These are phyloP conservation scores for Golubevia sp. DNA, from an alignment of 1,284 basidiomycete species.

Conservation along the genomic window DNA sequence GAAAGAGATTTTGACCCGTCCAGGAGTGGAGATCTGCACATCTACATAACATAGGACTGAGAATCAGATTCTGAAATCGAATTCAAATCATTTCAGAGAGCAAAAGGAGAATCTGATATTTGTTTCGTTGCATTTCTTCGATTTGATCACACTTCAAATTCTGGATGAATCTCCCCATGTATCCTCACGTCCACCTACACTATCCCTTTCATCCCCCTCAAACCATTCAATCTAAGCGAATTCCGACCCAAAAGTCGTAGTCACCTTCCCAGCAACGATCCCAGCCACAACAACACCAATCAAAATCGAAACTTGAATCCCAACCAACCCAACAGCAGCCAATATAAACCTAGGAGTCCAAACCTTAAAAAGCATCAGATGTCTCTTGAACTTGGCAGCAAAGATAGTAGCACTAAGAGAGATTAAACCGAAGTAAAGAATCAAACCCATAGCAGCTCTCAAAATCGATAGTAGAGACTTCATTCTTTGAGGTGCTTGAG, in stretches of 20 bases:
- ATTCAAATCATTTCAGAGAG: too few relatives aligned
- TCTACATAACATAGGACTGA: too few relatives aligned
- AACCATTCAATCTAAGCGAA: not conserved
- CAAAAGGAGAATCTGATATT: too few relatives aligned
- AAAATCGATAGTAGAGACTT: slow-evolving; percentile 12
- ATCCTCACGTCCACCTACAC: too few relatives aligned
- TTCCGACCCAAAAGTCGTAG: not conserved
- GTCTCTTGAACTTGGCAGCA: slow-evolving; percentile 34
- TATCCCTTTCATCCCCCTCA: too few relatives aligned
- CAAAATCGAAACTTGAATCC: slow-evolving; percentile 11
- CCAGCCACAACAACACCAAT: slow-evolving; percentile 19
- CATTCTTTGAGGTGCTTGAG: not conserved
- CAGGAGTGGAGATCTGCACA: too few relatives aligned
- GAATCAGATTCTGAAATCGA: too few relatives aligned
- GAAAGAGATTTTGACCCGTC: too few relatives aligned
- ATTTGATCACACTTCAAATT: too few relatives aligned
- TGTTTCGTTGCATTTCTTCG: too few relatives aligned
- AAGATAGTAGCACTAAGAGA: slow-evolving; percentile 19
- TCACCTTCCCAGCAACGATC: slow-evolving; percentile 28
- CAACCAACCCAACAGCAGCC: slow-evolving; percentile 16
- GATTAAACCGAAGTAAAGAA: slow-evolving; percentile 21
- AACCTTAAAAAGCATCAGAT: slow-evolving; percentile 60
- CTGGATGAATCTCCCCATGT: too few relatives aligned
- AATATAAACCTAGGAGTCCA: slow-evolving; percentile 55
- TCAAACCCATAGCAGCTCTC: slow-evolving; percentile 12